Evolutionary conservation across 140 eudicot genomes (phyloP).

Genomic region (Senecio squalidus): DNA sequence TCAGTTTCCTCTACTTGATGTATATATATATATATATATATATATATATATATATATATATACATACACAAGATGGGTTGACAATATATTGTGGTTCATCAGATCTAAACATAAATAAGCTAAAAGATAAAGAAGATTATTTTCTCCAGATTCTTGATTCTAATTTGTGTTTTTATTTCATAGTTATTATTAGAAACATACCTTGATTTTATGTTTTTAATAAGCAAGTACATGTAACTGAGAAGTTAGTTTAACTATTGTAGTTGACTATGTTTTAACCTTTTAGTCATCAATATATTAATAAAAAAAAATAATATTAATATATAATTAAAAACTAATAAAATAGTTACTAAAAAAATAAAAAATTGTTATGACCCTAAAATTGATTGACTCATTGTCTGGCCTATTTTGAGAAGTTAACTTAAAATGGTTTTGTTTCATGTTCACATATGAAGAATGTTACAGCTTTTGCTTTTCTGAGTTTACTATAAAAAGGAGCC

Average conservation of each 20-base stretch:
- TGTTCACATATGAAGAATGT: slow-evolving; percentile 22
- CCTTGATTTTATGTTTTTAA: too few relatives aligned
- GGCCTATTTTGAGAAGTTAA: slow-evolving; percentile 23
- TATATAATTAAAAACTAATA: slow-evolving; percentile 3
- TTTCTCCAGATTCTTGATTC: background rate
- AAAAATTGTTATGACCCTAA: background rate
- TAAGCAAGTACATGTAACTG: background rate
- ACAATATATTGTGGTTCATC: background rate
- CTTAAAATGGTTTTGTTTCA: slow-evolving; percentile 27
- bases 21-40: background rate
- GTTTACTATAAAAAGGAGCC: slow-evolving; percentile 23
- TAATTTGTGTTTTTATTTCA: background rate
- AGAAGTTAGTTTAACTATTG: background rate
- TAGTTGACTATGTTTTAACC: background rate
- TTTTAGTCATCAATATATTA: background rate
- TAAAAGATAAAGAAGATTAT: too few relatives aligned
- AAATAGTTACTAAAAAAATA: background rate
- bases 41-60: background rate
- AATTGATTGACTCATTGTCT: slow-evolving; percentile 22
- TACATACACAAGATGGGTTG: background rate
- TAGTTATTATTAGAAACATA: too few relatives aligned
- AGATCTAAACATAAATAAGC: too few relatives aligned
- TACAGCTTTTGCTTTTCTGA: slow-evolving; percentile 27
- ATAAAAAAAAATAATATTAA: background rate
- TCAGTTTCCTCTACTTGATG: background rate